phyloP scores from a whole-genome alignment of 2,329 filamentous ascomycete genomes.

The Microascus cirrosus region DNA sequence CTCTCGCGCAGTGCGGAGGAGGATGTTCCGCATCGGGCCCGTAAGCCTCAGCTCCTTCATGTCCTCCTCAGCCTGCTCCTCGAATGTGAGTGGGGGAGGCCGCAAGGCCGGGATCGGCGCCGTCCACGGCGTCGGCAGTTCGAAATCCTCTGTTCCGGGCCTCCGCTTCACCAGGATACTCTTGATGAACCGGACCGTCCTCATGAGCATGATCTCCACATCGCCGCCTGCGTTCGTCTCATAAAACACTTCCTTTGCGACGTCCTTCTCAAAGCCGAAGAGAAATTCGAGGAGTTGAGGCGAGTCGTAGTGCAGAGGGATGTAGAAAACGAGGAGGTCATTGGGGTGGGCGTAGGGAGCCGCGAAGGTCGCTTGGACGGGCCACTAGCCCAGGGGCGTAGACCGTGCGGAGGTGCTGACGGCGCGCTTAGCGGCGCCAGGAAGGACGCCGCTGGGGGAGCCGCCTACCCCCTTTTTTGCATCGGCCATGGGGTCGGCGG shows the following conservation, averaged over 20 bases:
- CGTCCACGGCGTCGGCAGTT: neutral
- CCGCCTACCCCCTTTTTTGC: no score
- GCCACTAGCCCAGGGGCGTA: neutral
- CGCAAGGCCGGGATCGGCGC: neutral
- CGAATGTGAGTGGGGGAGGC: neutral
- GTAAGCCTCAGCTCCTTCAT: neutral
- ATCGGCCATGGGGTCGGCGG: no score
- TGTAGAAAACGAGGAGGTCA: neutral
- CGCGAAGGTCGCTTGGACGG: neutral
- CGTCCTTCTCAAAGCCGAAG: neutral
- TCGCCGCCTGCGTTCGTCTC: neutral
- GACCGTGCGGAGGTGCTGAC: neutral
- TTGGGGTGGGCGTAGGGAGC: neutral
- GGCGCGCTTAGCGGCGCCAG: neutral
- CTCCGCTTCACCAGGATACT: neutral
- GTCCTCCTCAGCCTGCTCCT: neutral
- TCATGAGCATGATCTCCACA: neutral
- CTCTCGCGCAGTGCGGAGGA: neutral
- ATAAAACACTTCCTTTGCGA: neutral
- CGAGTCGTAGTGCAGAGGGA: neutral
- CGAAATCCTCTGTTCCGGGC: neutral
- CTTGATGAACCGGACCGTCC: neutral
- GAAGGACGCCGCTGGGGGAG: neutral
- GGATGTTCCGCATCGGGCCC: neutral
- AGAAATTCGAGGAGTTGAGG: neutral